Evolutionary conservation across 768 basidiomycete genomes (phyloP).

Genomic region (Auricularia heimuer): DNA sequence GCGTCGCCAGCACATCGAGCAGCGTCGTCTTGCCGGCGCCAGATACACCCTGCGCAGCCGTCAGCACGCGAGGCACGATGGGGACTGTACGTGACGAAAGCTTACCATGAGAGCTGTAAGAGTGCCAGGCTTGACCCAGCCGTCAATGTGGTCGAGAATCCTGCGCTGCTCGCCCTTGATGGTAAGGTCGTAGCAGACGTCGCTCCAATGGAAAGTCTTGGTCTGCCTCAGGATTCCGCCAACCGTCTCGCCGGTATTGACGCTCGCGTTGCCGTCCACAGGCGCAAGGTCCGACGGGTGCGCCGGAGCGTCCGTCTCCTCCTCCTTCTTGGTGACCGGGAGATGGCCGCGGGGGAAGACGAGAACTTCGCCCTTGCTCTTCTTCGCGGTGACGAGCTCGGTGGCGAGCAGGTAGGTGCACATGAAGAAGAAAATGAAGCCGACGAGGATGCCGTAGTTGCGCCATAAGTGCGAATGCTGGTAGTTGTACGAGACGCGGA

Average conservation of each 20-base stretch:
- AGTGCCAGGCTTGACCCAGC: constrained; percentile 42
- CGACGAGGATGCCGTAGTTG: constrained; percentile 62
- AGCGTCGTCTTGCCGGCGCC: not conserved
- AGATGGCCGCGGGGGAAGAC: constrained; percentile 22
- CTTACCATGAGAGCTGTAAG: constrained; percentile 70
- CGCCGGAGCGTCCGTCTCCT: constrained; percentile 13
- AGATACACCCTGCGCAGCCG: not conserved
- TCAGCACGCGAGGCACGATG: constrained; percentile 16
- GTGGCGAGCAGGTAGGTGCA: constrained; percentile 49
- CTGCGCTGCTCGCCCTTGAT: constrained; percentile 16
- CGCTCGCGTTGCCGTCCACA: constrained; percentile 25
- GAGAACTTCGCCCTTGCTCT: constrained; percentile 41
- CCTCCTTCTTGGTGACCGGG: constrained; percentile 19
- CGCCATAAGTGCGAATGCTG: constrained; percentile 49
- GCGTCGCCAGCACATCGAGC: constrained; percentile 31
- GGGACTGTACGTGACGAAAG: constrained; percentile 17
- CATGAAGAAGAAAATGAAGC: constrained; percentile 61
- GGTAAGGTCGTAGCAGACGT: constrained; percentile 30
- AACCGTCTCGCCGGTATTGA: constrained; percentile 13
- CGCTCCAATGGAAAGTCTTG: constrained; percentile 39
- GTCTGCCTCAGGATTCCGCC: constrained; percentile 10
- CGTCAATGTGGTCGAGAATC: constrained; percentile 36
- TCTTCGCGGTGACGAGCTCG: constrained; percentile 44
- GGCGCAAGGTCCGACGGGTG: constrained; percentile 13
- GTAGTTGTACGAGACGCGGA: constrained; percentile 37